Evolutionary conservation across 345 rosid species (phyloP), one percentile per base, ranked within the genome.

Genomic region (Acer saccharum): DNA sequence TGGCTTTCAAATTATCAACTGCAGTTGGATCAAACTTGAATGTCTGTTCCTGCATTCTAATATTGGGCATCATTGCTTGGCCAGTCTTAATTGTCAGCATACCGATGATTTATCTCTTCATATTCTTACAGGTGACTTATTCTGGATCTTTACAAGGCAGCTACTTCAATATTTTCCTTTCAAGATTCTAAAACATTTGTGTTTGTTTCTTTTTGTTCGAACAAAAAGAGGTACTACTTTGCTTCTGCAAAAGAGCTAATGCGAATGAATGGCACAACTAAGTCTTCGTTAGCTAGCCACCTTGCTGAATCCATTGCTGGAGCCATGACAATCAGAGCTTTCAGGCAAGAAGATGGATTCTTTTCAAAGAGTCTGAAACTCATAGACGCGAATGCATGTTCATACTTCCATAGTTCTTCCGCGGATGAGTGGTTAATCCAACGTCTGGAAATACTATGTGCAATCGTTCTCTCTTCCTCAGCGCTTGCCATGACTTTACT

Each of bases 281-380:
- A 82, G 80, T 87, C 92, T n/a, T 69, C 69, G 6, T 79, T 87
- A 10, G 88, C 91, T 50, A 89, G 88, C 81, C 84, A 89, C 70
- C 57, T 89, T 7, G 84, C 94, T 13, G 94, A 90, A 83, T 87
- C 94, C 64, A 83, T 89, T n/a, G 87, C 87, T 3, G 94, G 91
- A 55, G 87, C 79, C 69, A 77, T 81, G 81, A 89, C 91, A n/a
- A 90, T 90, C 54, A 80, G 94, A 77, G 94, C 92, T 46, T 90
- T 90, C 7, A 79, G 77, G 79, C 81, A 83, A 65, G 91, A 82
- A 65, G 91, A 86, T 0, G 83, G 88, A 3, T 89, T 90, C 87
- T 84, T 86, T 61, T 66, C 82, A 4, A 84, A 79, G 78, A 79
- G 78, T 78, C 77, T 90, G 29, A 54, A 77, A 71, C 88, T 90